Evolutionary conservation across 352 stramenopile genomes (phyloP), one percentile per base, ranked within the genome.

Genomic region (Phytophthora idaei): DNA sequence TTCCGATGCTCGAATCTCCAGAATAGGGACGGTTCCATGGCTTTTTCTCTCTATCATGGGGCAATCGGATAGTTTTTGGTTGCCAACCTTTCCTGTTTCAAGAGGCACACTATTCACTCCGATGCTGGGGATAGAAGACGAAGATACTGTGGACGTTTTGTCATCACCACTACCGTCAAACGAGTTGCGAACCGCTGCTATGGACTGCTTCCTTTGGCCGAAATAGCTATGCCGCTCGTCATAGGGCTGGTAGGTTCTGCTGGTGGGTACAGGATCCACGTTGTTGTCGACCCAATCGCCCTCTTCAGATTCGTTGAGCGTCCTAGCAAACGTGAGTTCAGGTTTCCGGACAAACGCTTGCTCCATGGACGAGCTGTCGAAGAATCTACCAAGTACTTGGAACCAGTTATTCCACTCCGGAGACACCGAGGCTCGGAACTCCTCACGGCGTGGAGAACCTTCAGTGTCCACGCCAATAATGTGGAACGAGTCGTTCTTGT

Each of bases 401-500:
- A 87, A 89, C 80, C 80, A 89, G 11, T 44, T 37, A 25, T 64
- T 58, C 78, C 80, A 87, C 27, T 82, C 76, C 1, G 67, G 34
- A 3, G 75, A 71, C 4, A 81, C 60, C 1, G 59, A 57, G 15
- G 71, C 71, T 44, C 78, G 77, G 48, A 87, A 79, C 47, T 85
- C 80, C 47, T 87, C 80, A 27, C 81, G 77, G 37, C 72, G 73
- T 11, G 78, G 76, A 27, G 66, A 57, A 42, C 77, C 78, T 32
- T 85, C 76, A 4, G 31, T 14, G 31, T 75, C 71, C 6, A 87
- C 74, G 34, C 77, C 76, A 31, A 89, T 84, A 32, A 89, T 69
- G 37, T 83, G 65, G 59, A 89, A 89, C 50, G 71, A 75, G 54
- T 82, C 72, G 48, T 78, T 77, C 54, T 73, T 78, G 42, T 86